Conservation (phyloP, 176 grass and related monocot genomes). For the Poa pratensis region DNA sequence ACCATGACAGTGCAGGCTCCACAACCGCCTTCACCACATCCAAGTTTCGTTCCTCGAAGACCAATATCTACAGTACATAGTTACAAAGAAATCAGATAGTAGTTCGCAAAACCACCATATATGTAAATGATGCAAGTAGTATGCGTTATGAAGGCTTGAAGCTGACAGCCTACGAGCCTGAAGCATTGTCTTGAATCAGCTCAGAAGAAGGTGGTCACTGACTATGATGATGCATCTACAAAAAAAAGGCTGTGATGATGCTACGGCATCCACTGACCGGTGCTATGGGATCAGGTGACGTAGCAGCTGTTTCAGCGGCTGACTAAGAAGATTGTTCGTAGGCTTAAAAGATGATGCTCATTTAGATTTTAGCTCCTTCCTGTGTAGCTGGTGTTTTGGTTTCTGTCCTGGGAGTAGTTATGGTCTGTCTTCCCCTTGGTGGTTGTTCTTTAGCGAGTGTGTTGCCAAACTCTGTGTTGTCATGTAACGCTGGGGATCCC, state of each 20-base stretch:
- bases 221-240: not conserved
- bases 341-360: not conserved
- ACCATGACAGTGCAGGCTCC: conserved; percentile 96
- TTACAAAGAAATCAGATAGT: conserved; percentile 36
- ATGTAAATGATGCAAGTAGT: conserved; percentile 19
- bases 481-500: not conserved
- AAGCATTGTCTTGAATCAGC: not conserved
- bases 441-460: not conserved
- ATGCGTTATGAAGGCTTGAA: conserved; percentile 18
- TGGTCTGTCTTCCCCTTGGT: not conserved
- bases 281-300: not conserved
- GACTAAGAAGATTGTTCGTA: not conserved
- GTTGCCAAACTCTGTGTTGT: not conserved
- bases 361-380: not conserved
- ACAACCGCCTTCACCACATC: conserved; percentile 98
- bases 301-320: not conserved
- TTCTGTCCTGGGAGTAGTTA: not conserved
- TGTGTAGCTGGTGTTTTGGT: not conserved
- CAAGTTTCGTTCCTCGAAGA: conserved; percentile 92
- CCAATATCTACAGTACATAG: conserved; percentile 62
- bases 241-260: not conserved
- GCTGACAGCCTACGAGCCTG: not conserved
- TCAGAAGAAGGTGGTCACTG: conserved; percentile 6
- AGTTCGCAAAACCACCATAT: conserved; percentile 7
- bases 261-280: not conserved